phyloP scores from a whole-genome alignment of 2,329 filamentous ascomycete species.

The Beauveria australis region DNA sequence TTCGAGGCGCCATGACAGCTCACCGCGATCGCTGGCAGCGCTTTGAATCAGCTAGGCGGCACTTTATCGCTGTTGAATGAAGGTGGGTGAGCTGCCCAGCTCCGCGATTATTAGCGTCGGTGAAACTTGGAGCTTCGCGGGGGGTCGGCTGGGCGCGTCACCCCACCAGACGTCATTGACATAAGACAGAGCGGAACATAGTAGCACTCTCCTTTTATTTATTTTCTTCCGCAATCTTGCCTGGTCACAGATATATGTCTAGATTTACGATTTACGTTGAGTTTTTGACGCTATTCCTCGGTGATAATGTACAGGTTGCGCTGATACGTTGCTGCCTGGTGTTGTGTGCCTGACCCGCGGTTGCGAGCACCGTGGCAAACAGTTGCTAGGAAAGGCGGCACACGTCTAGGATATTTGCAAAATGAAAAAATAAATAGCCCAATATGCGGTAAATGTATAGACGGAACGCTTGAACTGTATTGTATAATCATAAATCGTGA shows the following conservation, averaged over 20 bases:
- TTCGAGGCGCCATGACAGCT: constrained; percentile 60
- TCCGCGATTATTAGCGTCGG: constrained; percentile 2
- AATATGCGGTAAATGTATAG: background rate
- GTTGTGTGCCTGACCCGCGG: background rate
- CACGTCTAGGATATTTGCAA: background rate
- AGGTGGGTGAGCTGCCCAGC: background rate
- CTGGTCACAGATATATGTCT: no score
- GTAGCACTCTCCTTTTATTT: background rate
- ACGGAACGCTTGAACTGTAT: background rate
- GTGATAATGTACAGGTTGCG: background rate
- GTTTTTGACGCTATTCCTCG: background rate
- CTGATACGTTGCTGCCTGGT: background rate
- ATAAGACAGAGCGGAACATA: background rate
- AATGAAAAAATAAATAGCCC: background rate
- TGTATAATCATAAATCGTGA: background rate
- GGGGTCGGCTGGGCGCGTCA: background rate
- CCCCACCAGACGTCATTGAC: constrained; percentile 9
- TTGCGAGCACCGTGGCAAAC: background rate
- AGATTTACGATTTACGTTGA: background rate
- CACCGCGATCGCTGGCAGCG: constrained; percentile 25
- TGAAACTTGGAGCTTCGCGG: constrained; percentile 9
- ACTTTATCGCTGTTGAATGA: constrained; percentile 8
- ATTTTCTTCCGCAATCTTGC: background rate
- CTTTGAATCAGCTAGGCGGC: constrained; percentile 14
- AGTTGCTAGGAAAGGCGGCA: background rate